Evolutionary conservation across 192 early-diverging fungal genomes (phyloP), one percentile per base, ranked within the genome.

Genomic region (Entophlyctis helioformis): DNA sequence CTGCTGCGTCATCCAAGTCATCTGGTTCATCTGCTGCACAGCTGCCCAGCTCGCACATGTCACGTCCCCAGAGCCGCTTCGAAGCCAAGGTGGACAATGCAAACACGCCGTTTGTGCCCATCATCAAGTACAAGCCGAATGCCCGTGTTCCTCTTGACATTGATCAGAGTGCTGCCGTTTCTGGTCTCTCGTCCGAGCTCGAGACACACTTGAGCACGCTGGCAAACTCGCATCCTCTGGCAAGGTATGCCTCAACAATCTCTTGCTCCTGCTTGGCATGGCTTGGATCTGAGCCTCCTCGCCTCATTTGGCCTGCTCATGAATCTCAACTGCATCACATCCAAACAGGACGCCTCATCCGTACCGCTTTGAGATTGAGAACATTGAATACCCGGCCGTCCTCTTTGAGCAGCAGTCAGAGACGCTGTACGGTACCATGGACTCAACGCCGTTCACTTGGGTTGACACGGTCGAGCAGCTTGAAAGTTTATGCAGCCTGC

Each of bases 81-180:
- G 67, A 72, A 19, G 93, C 95, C 51, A 69, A 59, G 15, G 62
- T 95, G 12, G 93, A 99, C 59, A 99, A 99, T 47, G 83, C 84
- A 0, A 56, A 69, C 26, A 60, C 39, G 4, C 89, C 86, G 13
- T 93, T 85, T 61, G 68, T 79, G 18, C 71, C 79, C 49, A 93
- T 87, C 50, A 76, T 99, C 48, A 67, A 51, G 11, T 43, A 65
- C 10, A 99, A 99, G 59, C 81, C 81, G 34, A 78, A 97, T 49
- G 88, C 92, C 0, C 53, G 52, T 15, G 75, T 78, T 4, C 85
- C 90, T 9, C 68, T 96, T 42, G 80, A 81, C 35, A 57, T 79
- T 26, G 72, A n/a, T n/a, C n/a, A n/a, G 76, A 33, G 39, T 73
- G 60, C 63, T 60, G 11, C 32, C 46, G 18, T 37, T 29, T 7